Percentiles rank a stretch among this genome's conserved stretches.
These are phyloP conservation scores for Eucalyptus microcorys DNA, from an alignment of 345 rosid genomes.

Conservation along the genomic window DNA sequence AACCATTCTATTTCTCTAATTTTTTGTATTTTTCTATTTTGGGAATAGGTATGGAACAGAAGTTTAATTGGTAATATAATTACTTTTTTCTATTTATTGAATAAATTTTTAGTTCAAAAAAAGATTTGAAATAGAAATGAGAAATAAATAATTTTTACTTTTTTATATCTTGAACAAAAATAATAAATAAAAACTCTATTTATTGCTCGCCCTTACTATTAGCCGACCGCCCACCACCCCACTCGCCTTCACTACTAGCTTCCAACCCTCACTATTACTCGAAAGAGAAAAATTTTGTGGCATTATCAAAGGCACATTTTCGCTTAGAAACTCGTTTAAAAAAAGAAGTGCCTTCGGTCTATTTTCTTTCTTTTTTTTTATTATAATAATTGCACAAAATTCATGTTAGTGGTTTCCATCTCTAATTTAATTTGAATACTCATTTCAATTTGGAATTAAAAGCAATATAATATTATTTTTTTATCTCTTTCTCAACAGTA, in stretches of 20 bases:
- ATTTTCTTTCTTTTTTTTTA: fast-evolving
- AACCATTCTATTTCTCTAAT: fast-evolving
- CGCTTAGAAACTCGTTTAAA: fast-evolving
- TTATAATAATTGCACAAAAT: too few relatives aligned
- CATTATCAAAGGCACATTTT: fast-evolving
- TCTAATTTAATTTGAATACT: too few relatives aligned
- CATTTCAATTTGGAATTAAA: too few relatives aligned
- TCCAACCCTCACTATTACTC: fast-evolving
- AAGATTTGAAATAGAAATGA: fast-evolving
- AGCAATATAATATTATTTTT: too few relatives aligned
- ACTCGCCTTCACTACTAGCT: fast-evolving
- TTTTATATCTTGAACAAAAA: fast-evolving
- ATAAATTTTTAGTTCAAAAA: too few relatives aligned
- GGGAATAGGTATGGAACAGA: fast-evolving
- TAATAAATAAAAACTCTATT: too few relatives aligned
- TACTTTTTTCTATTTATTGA: too few relatives aligned
- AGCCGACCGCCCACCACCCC: fast-evolving
- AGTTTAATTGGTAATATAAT: fast-evolving
- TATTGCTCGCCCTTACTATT: fast-evolving
- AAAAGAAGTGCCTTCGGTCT: fast-evolving
- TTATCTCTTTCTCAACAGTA: too few relatives aligned
- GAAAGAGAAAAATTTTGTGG: fast-evolving
- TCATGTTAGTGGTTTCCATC: neutral
- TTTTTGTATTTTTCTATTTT: too few relatives aligned
- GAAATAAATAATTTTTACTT: fast-evolving